Evolutionary conservation across 495 filamentous ascomycete genomes (phyloP).

Genomic region (Aspergillus nidulans): DNA sequence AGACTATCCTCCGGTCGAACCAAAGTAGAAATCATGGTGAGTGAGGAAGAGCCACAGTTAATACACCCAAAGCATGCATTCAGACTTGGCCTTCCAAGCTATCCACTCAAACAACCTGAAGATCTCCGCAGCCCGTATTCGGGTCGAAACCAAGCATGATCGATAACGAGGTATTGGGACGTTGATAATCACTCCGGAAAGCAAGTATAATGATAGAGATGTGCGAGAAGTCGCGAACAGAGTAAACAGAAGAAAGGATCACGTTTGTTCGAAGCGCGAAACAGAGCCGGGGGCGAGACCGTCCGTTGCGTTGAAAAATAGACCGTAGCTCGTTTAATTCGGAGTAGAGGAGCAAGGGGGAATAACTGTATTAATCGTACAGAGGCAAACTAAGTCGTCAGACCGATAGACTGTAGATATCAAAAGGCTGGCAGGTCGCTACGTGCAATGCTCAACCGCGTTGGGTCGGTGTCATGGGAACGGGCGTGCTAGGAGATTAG

Average conservation of each 20-base stretch:
- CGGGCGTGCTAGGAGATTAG: conserved; percentile 11
- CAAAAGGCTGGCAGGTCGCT: neutral
- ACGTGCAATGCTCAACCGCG: conserved; percentile 6
- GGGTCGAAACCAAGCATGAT: conserved; percentile 22
- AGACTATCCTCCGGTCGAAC: conserved; percentile 37
- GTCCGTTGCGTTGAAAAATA: conserved; percentile 15
- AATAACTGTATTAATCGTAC: conserved; percentile 1
- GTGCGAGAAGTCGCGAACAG: neutral
- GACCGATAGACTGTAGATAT: conserved; percentile 15
- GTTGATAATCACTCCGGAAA: neutral
- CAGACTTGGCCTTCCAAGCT: neutral
- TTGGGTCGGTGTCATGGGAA: conserved; percentile 10
- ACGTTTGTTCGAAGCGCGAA: conserved; percentile 11
- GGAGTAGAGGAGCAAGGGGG: conserved; percentile 5
- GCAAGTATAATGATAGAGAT: neutral
- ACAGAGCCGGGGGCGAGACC: conserved; percentile 10
- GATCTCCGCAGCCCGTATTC: conserved; percentile 11
- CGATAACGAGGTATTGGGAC: conserved; percentile 10
- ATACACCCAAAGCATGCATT: conserved; percentile 1
- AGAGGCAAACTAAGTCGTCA: conserved; percentile 13
- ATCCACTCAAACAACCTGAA: conserved; percentile 17
- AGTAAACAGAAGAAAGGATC: neutral
- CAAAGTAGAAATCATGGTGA: conserved; percentile 37
- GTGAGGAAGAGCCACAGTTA: neutral
- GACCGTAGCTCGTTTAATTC: conserved; percentile 11